Base-by-base conservation (phyloP, 2,329 filamentous ascomycete genomes). In the Cladosporium sp. region DNA sequence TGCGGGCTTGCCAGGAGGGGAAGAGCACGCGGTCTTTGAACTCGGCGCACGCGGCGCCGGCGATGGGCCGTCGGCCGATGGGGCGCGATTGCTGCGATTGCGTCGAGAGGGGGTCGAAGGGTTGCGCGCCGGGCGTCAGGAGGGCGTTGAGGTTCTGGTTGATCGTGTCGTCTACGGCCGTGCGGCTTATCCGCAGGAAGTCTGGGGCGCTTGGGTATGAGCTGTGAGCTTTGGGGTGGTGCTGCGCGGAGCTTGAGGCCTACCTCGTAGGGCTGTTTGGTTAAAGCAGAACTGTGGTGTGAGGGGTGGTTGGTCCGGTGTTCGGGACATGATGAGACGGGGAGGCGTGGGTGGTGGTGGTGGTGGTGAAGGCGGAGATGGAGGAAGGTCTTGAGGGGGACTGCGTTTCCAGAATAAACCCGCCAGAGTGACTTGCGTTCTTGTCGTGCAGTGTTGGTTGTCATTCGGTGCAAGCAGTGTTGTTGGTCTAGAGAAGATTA, bases 101-200 rank as follows among this genome's bases (percentile, higher is more conserved):
- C 1, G 89, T 95, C 1, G 88, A 91, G 0, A 78, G 73, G 1
- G 92, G 87, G 66, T 95, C 86, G 71, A 95, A 97, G 13, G 83
- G 82, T 37, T 72, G 71, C 42, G 77, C 74, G 10, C 87, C 79
- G 0, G 92, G 92, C 1, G 86, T 91, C 42, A 89, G 74, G 35
- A 97, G 80, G 1, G 89, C 89, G 74, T 97, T 97, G 56, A 98
- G 82, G 64, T 95, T 92, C 66, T 95, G 91, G 1, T 84, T 83
- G 65, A 98, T 97, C 42, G 87, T 89, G 71, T 98, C 93, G 72
- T 98, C 93, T 64, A 96, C 85, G 44, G 87, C 82, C 49, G 82
- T 78, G 58, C 93, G 84, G 9, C 92, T 96, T 59, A 93, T 71
- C 37, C 90, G 87, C 18, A 98, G 80, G 69, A 98, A 98, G 69